These are phyloP conservation scores for Penicillium arizonense DNA, from an alignment of 495 filamentous ascomycete genomes.

Conservation along the genomic window DNA sequence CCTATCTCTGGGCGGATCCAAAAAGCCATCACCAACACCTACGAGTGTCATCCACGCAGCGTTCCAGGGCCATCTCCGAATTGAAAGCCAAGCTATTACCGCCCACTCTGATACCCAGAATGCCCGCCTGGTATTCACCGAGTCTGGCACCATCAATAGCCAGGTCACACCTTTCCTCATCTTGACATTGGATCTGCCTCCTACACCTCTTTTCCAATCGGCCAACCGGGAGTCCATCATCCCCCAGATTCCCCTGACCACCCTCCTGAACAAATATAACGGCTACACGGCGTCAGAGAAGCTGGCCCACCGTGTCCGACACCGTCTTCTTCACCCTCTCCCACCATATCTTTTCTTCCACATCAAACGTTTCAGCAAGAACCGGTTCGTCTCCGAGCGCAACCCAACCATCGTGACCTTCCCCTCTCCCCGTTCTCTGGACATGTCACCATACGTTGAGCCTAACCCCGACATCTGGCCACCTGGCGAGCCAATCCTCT, in stretches of 20 bases:
- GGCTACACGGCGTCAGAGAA: conserved; percentile 85
- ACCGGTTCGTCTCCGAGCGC: conserved; percentile 93
- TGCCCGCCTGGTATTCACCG: conserved; percentile 91
- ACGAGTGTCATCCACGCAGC: conserved; percentile 80
- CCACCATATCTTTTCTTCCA: conserved; percentile 93
- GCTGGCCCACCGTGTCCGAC: conserved; percentile 77
- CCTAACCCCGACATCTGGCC: conserved; percentile 61
- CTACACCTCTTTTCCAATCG: conserved; percentile 96
- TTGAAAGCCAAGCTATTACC: conserved; percentile 93
- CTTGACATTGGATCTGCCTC: conserved; percentile 86
- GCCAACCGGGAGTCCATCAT: conserved; percentile 90
- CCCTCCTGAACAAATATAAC: conserved; percentile 91
- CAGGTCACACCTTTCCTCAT: conserved; percentile 79
- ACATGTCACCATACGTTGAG: conserved; percentile 86
- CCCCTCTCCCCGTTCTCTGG: conserved; percentile 69
- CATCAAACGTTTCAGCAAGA: conserved; percentile 93
- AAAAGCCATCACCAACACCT: conserved; percentile 66
- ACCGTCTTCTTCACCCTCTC: conserved; percentile 87
- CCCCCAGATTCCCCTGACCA: conserved; percentile 88
- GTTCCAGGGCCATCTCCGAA: conserved; percentile 88
- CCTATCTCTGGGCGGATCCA: conserved; percentile 84
- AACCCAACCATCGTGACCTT: conserved; percentile 99
- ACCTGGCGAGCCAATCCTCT: conserved; percentile 83
- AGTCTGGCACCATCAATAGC: conserved; percentile 76
- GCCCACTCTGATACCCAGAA: conserved; percentile 78